A percentile compares a stretch with the other conserved stretches of the same genome.
These are phyloP conservation scores for Pestalotiopsis sp. DNA, from an alignment of 2,329 filamentous ascomycete species.

Conservation along the genomic window DNA sequence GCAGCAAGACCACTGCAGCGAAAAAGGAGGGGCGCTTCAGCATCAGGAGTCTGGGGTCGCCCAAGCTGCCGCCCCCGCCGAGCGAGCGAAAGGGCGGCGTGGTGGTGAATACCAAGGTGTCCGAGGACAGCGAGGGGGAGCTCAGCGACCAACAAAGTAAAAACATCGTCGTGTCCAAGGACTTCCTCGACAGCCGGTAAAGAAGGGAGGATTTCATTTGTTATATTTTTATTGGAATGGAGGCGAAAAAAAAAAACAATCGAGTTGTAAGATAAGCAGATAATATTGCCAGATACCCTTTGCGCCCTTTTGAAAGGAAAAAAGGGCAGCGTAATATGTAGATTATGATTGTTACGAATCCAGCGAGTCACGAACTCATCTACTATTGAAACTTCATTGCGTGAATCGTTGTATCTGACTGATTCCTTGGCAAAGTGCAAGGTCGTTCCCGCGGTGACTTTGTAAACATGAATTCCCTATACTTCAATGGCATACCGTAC, in stretches of 20 bases:
- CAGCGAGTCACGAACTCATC: background rate
- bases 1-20: background rate
- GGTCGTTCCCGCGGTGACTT: no score
- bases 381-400: background rate
- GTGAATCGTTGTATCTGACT: no score
- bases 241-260: background rate
- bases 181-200: background rate
- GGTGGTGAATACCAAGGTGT: slow-evolving; percentile 6
- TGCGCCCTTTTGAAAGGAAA: background rate
- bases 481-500: no score
- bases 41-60: background rate
- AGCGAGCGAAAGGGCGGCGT: background rate
- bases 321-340: background rate
- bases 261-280: background rate
- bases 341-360: background rate
- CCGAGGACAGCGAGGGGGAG: slow-evolving; percentile 16
- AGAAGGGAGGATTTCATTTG: background rate
- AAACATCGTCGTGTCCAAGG: background rate
- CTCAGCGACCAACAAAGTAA: background rate
- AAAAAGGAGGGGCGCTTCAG: background rate
- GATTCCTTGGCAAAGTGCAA: no score
- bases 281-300: background rate
- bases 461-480: no score
- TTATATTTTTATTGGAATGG: no score
- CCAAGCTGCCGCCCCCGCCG: background rate